A percentile compares a stretch with the other conserved stretches of the same genome.
Evolutionary conservation across 176 grass and related monocot genomes (phyloP).

Genomic region (Phoenix roebelenii): DNA sequence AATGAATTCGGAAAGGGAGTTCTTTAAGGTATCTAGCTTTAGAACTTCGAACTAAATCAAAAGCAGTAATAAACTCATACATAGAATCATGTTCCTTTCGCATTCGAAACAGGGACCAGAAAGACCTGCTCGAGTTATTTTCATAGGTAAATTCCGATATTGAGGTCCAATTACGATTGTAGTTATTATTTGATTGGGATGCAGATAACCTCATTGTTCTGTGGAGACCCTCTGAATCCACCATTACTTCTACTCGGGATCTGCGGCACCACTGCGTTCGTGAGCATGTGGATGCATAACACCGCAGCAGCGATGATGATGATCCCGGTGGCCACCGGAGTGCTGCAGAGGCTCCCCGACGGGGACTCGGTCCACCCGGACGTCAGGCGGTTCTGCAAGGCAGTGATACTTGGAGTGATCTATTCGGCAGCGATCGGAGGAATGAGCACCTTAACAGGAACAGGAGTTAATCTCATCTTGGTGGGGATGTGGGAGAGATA

Average conservation of each 20-base stretch:
- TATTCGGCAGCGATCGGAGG: constrained; percentile 64
- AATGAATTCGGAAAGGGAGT: too few species aligned
- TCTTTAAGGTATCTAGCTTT: too few species aligned
- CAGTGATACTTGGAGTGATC: constrained; percentile 75
- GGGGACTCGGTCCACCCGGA: not conserved
- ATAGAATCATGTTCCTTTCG: too few species aligned
- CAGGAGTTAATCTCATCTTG: constrained; percentile 86
- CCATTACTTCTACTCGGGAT: constrained; percentile 20
- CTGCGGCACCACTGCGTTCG: constrained; percentile 18
- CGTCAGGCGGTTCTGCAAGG: constrained; percentile 40
- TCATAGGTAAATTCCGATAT: too few species aligned
- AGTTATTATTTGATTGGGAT: too few species aligned
- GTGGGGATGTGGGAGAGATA: constrained; percentile 76
- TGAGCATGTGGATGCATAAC: constrained; percentile 33
- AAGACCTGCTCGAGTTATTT: too few species aligned
- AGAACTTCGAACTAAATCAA: too few species aligned
- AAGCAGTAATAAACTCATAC: too few species aligned
- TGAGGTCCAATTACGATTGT: too few species aligned
- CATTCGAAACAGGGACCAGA: too few species aligned
- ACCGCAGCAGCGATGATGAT: constrained; percentile 21
- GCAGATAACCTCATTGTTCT: constrained; percentile 25
- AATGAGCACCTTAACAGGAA: constrained; percentile 65
- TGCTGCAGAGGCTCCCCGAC: constrained; percentile 59
- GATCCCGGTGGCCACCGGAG: constrained; percentile 35
- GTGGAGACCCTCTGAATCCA: constrained; percentile 17